Evolutionary conservation across 73 alveolate genomes (phyloP).

Genomic region (Symbiodinium pilosum): DNA sequence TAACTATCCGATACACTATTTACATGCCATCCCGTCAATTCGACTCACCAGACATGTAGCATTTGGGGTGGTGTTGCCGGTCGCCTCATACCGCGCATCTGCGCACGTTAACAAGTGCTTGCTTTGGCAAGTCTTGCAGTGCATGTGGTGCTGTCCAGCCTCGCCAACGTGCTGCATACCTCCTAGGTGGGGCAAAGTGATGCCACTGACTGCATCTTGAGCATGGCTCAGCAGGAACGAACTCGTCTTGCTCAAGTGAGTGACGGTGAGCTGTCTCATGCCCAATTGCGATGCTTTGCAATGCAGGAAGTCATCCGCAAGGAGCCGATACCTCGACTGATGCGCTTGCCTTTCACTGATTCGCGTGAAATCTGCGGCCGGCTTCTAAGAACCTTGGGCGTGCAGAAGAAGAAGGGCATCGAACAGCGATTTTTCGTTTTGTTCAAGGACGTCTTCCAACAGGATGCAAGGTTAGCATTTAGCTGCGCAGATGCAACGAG

Average conservation of each 20-base stretch:
- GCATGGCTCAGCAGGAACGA: slow-evolving; percentile 1
- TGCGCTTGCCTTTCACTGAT: too few species aligned
- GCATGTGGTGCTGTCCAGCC: neutral
- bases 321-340: neutral
- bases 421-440: slow-evolving; percentile 50
- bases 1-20: too few species aligned
- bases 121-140: too few species aligned
- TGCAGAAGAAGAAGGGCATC: slow-evolving; percentile 73
- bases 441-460: slow-evolving; percentile 44
- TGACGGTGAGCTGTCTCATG: too few species aligned
- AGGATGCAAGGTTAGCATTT: too few species aligned
- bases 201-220: neutral
- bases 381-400: slow-evolving; percentile 51
- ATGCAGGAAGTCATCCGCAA: neutral
- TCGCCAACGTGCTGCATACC: neutral
- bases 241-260: too few species aligned
- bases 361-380: neutral
- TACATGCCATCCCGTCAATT: too few species aligned
- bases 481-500: neutral
- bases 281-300: too few species aligned
- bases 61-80: too few species aligned
- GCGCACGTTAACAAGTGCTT: too few species aligned
- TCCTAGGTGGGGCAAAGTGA: neutral
- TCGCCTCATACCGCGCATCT: too few species aligned
- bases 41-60: too few species aligned